phyloP scores from a whole-genome alignment of 441 rosid species.

The Arabidopsis hybrid region DNA sequence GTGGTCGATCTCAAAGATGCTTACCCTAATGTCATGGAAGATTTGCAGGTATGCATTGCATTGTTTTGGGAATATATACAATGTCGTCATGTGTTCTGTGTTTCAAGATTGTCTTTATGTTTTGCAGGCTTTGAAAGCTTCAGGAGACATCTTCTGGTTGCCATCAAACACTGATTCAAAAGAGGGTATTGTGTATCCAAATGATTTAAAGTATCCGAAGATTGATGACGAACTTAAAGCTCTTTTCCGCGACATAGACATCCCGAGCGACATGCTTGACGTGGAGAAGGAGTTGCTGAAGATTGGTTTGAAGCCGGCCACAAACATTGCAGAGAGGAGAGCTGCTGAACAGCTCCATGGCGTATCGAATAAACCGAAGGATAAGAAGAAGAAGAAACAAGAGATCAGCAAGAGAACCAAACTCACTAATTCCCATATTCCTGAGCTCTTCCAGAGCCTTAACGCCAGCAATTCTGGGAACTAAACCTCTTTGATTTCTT shows the following conservation, averaged over 20 bases:
- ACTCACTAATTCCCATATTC: constrained; percentile 78
- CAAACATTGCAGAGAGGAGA: constrained; percentile 75
- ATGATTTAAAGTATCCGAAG: constrained; percentile 69
- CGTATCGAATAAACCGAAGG: constrained; percentile 59
- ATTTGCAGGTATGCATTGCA: constrained; percentile 67
- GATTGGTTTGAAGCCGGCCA: constrained; percentile 88
- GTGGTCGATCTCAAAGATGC: constrained; percentile 87
- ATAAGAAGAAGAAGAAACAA: constrained; percentile 70
- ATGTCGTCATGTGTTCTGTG: not conserved
- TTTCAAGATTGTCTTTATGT: not conserved
- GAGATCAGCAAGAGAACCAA: constrained; percentile 89
- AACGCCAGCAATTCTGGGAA: constrained; percentile 37
- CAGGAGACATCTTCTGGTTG: constrained; percentile 67
- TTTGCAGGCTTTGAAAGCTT: constrained; percentile 69
- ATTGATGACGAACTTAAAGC: constrained; percentile 82
- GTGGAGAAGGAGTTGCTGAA: constrained; percentile 86
- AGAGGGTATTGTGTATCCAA: constrained; percentile 84
- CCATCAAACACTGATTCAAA: constrained; percentile 61
- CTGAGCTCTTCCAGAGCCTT: constrained; percentile 47
- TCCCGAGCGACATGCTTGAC: constrained; percentile 82
- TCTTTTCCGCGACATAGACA: constrained; percentile 64
- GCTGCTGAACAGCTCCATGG: constrained; percentile 78
- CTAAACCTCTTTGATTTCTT: not conserved
- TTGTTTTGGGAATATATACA: not conserved
- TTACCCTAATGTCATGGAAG: constrained; percentile 79